A percentile compares a stretch with the other conserved stretches of the same genome.
These are phyloP conservation scores for Aphanomyces cochlioides DNA, from an alignment of 352 stramenopile species.

Conservation along the genomic window DNA sequence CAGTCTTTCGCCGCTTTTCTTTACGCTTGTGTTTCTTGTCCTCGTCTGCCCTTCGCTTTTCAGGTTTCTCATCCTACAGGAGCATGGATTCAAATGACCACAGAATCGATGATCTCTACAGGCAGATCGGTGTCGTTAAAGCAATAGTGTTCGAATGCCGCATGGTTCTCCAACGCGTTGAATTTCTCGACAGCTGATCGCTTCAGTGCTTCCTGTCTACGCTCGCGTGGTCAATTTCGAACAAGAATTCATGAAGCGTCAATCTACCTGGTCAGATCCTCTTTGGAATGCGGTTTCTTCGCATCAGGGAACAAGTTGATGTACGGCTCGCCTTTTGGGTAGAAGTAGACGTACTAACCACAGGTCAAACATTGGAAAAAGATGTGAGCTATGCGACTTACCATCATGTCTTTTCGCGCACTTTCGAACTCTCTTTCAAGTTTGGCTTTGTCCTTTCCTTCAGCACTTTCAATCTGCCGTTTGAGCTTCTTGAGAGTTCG, in stretches of 20 bases:
- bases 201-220: constrained; percentile 23
- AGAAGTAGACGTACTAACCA: constrained; percentile 24
- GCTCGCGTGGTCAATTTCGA: background rate
- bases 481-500: constrained; percentile 29
- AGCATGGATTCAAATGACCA: background rate
- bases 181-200: constrained; percentile 17
- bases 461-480: background rate
- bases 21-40: constrained; percentile 15
- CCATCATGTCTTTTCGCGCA: constrained; percentile 30
- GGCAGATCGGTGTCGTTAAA: constrained; percentile 21
- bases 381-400: background rate
- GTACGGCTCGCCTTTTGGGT: constrained; percentile 28
- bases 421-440: constrained; percentile 13
- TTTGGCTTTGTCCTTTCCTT: background rate
- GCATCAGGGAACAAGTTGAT: constrained; percentile 25
- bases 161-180: background rate
- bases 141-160: constrained; percentile 26
- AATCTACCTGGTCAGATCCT: constrained; percentile 18
- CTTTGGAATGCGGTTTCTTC: constrained; percentile 18
- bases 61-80: background rate
- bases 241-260: background rate
- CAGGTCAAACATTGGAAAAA: background rate
- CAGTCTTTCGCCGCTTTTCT: constrained; percentile 17
- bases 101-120: background rate
- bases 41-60: background rate